A percentile compares a stretch with the other conserved stretches of the same genome.
phyloP scores from a whole-genome alignment of 129 eudicot species.

The Flaveria ramosissima region DNA sequence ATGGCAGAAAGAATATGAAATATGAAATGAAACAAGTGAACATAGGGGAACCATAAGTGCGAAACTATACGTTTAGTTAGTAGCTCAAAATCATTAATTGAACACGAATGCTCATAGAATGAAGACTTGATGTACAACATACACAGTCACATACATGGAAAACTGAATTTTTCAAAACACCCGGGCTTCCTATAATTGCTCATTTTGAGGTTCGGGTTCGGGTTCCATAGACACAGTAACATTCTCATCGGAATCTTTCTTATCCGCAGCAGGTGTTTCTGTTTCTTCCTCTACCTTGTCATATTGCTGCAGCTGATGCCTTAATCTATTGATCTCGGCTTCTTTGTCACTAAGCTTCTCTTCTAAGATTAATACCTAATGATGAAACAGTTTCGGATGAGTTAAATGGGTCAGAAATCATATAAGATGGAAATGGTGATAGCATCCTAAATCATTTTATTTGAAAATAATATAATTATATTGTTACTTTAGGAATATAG shows the following conservation, averaged over 20 bases:
- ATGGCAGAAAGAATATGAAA: neutral
- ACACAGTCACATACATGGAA: neutral
- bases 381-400: neutral
- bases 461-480: neutral
- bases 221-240: slow-evolving; percentile 9
- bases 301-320: slow-evolving; percentile 49
- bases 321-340: slow-evolving; percentile 58
- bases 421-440: neutral
- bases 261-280: slow-evolving; percentile 26
- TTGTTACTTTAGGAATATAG: neutral
- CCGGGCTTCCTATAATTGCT: neutral
- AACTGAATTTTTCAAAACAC: neutral
- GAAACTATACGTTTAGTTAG: too few relatives aligned
- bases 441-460: neutral
- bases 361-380: slow-evolving; percentile 71
- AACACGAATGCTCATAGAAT: neutral
- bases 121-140: neutral
- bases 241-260: slow-evolving; percentile 28
- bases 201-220: neutral
- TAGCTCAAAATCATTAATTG: neutral
- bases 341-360: slow-evolving; percentile 80
- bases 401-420: neutral
- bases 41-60: neutral
- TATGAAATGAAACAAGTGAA: neutral
- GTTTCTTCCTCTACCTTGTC: slow-evolving; percentile 41